Base-by-base conservation (phyloP, 176 grass and related monocot species). In the Oryza longistaminata region DNA sequence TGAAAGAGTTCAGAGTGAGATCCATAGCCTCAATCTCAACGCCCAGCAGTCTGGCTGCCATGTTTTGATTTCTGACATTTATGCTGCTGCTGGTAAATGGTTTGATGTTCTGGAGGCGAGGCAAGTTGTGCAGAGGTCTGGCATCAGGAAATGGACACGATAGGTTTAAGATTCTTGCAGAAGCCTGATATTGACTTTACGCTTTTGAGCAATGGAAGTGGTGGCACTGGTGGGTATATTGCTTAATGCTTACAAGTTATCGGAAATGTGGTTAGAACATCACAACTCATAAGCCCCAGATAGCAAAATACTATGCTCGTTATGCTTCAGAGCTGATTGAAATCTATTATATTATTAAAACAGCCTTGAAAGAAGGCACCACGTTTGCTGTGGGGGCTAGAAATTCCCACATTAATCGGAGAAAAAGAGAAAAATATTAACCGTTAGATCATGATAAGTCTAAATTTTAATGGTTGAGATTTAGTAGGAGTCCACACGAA, bases 51-150 rank as follows among this genome's bases (percentile, higher is more conserved):
- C 85, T 62, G 87, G 85, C 43, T 94, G 82, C 55, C 85, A 94
- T 85, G 74, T 94, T 75, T 49, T 92, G 79, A 70, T 92, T 12
- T 90, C 90, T 11, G 86, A 94, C 45, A 83, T 94, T 73, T 81
- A 85, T 5, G 82, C 92, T 77, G 70, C 87, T 68, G 74, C 87
- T 21, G 90, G 82, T 4, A 85, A 77, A 92, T 94, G 85, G 78
- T 52, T 37, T 76, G 90, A 83, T 85, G 90, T 82, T 53, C 81
- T 34, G 68, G 74, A 92, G 6, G 68, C 86, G 16, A 91, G 82
- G 66, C n/a, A 10, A n/a, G 71, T 79, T 75, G 24, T 94, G 78
- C 85, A 83, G 69, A 83, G 82, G 81, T 71, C 26, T 39, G 70
- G 64, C 45, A 87, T 87, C 31, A 85, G 27, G 61, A 94, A 94